Evolutionary conservation across 2,329 filamentous ascomycete genomes (phyloP).

Genomic region (Colletotrichum brevisporum): DNA sequence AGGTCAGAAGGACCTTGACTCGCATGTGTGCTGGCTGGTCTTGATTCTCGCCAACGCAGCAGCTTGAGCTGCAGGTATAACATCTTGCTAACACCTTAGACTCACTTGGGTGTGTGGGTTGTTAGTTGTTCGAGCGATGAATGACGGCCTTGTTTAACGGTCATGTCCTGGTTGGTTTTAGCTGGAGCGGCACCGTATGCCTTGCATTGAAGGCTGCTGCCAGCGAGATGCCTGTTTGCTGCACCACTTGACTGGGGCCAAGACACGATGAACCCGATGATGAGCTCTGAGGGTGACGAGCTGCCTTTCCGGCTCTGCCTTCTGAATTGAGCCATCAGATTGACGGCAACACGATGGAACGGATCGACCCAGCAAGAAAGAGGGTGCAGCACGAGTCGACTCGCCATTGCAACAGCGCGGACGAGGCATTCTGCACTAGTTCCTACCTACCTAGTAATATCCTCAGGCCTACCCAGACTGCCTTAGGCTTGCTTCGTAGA

Average conservation of each 20-base stretch:
- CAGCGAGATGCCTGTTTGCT: slow-evolving; percentile 34
- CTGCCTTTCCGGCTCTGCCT: slow-evolving; percentile 25
- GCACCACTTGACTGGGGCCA: slow-evolving; percentile 20
- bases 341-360: background rate
- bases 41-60: slow-evolving; percentile 11
- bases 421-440: no score
- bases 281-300: background rate
- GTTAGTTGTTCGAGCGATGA: background rate
- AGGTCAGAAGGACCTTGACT: slow-evolving; percentile 6
- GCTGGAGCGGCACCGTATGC: slow-evolving; percentile 19
- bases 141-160: background rate
- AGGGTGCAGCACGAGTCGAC: no score
- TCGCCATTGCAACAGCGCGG: no score
- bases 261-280: slow-evolving; percentile 15
- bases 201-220: slow-evolving; percentile 30
- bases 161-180: slow-evolving; percentile 17
- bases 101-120: background rate
- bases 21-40: slow-evolving; percentile 1
- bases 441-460: no score
- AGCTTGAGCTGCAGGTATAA: background rate
- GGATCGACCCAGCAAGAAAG: no score
- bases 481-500: no score
- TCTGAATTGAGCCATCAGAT: slow-evolving; percentile 18
- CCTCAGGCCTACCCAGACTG: no score
- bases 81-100: background rate